Evolutionary conservation across 768 basidiomycete species (phyloP).

Genomic region (Leccinum boreale): DNA sequence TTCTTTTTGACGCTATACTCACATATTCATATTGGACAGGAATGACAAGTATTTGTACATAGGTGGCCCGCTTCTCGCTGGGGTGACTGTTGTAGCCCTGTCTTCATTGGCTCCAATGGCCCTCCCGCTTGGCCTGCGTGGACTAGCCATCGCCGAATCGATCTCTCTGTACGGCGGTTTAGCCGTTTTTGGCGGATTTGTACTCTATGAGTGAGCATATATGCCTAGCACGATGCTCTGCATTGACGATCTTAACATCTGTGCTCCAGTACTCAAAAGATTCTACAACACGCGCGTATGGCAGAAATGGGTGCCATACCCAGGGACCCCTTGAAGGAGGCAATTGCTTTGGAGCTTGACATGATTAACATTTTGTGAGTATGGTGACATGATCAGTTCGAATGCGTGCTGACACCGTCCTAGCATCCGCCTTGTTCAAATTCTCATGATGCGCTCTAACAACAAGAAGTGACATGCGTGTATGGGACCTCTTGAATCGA

Average conservation of each 20-base stretch:
- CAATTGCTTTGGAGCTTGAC: constrained; percentile 76
- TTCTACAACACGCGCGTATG: constrained; percentile 70
- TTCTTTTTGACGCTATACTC: not conserved
- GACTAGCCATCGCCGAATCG: constrained; percentile 70
- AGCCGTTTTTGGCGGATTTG: constrained; percentile 83
- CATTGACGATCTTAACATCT: not conserved
- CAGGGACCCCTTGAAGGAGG: constrained; percentile 74
- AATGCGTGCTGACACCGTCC: constrained; percentile 10
- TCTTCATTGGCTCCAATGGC: constrained; percentile 87
- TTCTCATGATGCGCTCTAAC: constrained; percentile 62
- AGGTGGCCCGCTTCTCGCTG: constrained; percentile 85
- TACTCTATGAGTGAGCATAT: constrained; percentile 75
- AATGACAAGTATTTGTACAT: constrained; percentile 84
- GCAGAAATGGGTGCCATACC: constrained; percentile 65
- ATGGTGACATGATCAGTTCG: not conserved
- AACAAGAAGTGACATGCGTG: constrained; percentile 48
- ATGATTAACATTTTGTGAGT: constrained; percentile 88
- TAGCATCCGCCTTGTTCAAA: constrained; percentile 79
- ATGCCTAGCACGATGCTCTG: not conserved
- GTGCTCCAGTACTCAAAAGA: constrained; percentile 67
- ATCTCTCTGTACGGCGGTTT: constrained; percentile 86
- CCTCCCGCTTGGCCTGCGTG: constrained; percentile 78
- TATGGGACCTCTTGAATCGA: not conserved
- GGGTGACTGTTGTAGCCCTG: constrained; percentile 83
- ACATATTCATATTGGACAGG: constrained; percentile 25